Base-by-base conservation (phyloP, 2,329 filamentous ascomycete species). In the Geosmithia flava region DNA sequence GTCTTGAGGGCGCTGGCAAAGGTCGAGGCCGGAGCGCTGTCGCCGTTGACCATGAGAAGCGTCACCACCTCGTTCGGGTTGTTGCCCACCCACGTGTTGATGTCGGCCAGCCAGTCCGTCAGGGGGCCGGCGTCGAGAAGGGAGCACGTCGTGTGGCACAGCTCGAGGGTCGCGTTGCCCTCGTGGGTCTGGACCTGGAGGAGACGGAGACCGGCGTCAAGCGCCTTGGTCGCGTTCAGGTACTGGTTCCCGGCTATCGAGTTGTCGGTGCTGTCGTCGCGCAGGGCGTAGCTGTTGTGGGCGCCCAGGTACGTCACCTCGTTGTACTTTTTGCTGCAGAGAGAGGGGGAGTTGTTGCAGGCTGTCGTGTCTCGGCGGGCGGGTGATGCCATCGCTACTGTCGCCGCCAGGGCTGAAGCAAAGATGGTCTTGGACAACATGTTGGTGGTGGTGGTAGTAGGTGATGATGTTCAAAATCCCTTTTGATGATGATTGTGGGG, bases 301-400 rank as follows among this genome's bases (percentile, higher is more conserved):
- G 83, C 84, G 20, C 85, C 85, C 58, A 91, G 77, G 62, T 90
- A 76, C 3, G 86, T 90, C 55, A 93, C 76, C 54, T 84, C 79
- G 66, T 80, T 81, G 69, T 93, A 93, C 17, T 76, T 67, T 53
- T 78, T 78, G 52, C 67, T 69, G 70, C 87, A 93, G 41, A 93
- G 75, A 42, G 72, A 68, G 0, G 85, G 84, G 1, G 84, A 88
- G 70, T 91, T 91, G 68, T 93, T 93, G 75, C 87, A 93, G 30
- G 81, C 78, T 16, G 57, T 58, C 20, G 59, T 55, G 46, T 52
- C 50, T 27, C 53, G 50, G 6, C 52, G 49, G 4, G 10, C 17
- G 20, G 42, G n/a, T 19, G 41, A 10, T 23, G 30, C 45, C 47
- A 30, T n/a, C 17, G 42, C 29, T 42, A 29, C 10, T 17, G 46